Base-by-base conservation (phyloP, 2,329 filamentous ascomycete genomes). In the Fonsecaea erecta region DNA sequence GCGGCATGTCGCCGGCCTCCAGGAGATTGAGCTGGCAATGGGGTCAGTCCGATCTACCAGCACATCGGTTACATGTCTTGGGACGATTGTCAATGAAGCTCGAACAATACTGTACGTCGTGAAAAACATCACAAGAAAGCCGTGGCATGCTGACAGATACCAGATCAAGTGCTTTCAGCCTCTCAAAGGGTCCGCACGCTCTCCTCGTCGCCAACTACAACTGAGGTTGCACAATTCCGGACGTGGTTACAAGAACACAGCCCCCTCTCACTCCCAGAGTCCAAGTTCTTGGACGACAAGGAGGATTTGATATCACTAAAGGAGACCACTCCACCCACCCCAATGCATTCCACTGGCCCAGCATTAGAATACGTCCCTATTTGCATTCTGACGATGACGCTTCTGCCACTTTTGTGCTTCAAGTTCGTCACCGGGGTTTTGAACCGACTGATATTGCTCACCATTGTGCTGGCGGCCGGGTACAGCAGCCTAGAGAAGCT, bases 101-200 rank as follows among this genome's bases (percentile, higher is more conserved):
- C 12, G 83, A 85, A 62, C 85, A 88, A 73, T 89, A 89, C 70
- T 86, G 85, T 86, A 76, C 76, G 82, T 73, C 67, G 62, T 16
- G 11, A 30, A 37, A 18, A 37, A 18, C 32, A 34, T 48, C 8
- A 11, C 1, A 24, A 32, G 9, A 24, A 18, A 21, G 5, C 37
- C 32, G 37, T 24, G 11, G 30, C 2, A 16, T 35, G 35, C 56
- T 60, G 34, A 57, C 62, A 60, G 43, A 40, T 56, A 37, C 67
- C 66, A 70, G 72, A 74, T 60, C 72, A 68, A 40, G 72, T 73
- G 37, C 72, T 73, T 21, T 67, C 71, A 35, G 74, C 73, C 37
- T 61, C 63, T 12, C 66, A 71, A 46, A 68, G 64, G 43, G 63
- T 71, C 21, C 61, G 61, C 6, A 64, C 35, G 37, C 51, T 65